Evolutionary conservation across 371 early-diverging fungal species (phyloP).

Genomic region (Cokeromyces recurvatus): DNA sequence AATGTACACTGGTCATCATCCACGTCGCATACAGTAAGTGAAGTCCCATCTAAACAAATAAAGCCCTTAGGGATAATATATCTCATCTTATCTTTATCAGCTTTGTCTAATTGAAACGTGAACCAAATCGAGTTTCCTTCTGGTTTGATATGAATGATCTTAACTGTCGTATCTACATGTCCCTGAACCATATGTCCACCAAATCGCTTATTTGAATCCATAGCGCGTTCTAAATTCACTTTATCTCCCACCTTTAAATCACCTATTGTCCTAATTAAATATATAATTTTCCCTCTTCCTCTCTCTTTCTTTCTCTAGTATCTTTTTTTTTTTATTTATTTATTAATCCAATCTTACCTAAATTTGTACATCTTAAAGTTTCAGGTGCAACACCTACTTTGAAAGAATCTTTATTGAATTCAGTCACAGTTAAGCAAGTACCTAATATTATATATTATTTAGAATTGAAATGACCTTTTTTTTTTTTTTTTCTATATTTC

Average conservation of each 20-base stretch:
- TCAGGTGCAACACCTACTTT: slow-evolving; percentile 93
- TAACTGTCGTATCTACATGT: slow-evolving; percentile 88
- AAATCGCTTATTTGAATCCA: slow-evolving; percentile 80
- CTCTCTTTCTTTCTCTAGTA: too few relatives aligned
- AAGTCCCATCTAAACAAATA: slow-evolving; percentile 90
- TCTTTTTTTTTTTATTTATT: too few relatives aligned
- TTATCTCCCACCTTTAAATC: slow-evolving; percentile 71
- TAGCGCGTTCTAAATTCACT: slow-evolving; percentile 94
- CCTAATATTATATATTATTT: too few relatives aligned
- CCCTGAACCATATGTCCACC: slow-evolving; percentile 98
- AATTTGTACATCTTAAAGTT: slow-evolving; percentile 85
- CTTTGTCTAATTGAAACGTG: slow-evolving; percentile 62
- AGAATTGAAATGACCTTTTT: background rate
- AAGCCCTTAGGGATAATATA: slow-evolving; percentile 95
- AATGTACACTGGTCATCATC: slow-evolving; percentile 73
- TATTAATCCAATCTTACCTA: too few relatives aligned
- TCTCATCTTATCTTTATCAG: slow-evolving; percentile 58
- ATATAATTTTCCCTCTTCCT: too few relatives aligned
- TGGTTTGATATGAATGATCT: slow-evolving; percentile 66
- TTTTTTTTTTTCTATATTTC: background rate
- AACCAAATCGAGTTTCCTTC: slow-evolving; percentile 88
- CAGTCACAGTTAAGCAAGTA: slow-evolving; percentile 95
- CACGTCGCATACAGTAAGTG: slow-evolving; percentile 90
- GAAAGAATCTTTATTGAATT: slow-evolving; percentile 74
- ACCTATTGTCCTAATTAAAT: too few relatives aligned